Conservation (phyloP, 23 red algal species). For the Gracilaria gracilis region DNA sequence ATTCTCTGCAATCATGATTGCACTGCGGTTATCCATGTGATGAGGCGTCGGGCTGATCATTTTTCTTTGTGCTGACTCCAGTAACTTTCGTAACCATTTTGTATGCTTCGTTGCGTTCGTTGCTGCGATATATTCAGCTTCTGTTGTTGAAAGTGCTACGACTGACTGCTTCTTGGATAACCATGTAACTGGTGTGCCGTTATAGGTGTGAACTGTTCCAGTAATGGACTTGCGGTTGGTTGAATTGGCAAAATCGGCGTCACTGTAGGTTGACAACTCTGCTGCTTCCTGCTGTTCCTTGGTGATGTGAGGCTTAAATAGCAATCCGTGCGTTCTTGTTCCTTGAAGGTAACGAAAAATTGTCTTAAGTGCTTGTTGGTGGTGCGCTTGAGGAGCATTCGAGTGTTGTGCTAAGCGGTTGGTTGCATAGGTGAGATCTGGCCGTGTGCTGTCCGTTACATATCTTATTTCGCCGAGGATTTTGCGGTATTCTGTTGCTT, state of each 20-base stretch:
- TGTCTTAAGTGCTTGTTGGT: background rate
- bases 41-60: background rate
- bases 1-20: background rate
- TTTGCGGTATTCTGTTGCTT: background rate
- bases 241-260: constrained; percentile 13
- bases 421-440: background rate
- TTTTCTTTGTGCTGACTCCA: background rate
- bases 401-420: background rate
- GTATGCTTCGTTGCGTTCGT: background rate
- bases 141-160: background rate
- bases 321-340: no score
- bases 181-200: background rate
- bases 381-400: background rate
- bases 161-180: background rate
- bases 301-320: no score
- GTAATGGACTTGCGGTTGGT: constrained; percentile 18
- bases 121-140: constrained; percentile 31
- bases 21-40: background rate
- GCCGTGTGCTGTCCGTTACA: background rate
- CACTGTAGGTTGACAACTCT: background rate
- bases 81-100: background rate
- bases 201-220: background rate
- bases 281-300: no score
- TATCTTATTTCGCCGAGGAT: constrained; percentile 17
- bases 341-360: background rate